phyloP scores from a whole-genome alignment of 23 red algal species.

The Gracilaria domingensis region DNA sequence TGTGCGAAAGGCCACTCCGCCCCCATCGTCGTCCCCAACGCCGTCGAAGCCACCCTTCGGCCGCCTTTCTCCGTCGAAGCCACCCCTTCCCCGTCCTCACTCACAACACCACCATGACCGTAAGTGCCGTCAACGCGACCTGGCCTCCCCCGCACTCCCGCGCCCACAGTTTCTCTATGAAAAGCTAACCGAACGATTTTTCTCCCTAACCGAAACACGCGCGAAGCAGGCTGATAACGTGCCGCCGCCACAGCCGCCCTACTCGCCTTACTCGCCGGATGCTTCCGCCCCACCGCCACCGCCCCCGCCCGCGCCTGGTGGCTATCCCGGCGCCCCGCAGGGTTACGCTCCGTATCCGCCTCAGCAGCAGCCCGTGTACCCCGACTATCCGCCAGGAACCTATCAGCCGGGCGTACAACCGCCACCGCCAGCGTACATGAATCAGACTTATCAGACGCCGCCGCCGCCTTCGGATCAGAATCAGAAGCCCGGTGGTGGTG shows the following conservation, averaged over 20 bases:
- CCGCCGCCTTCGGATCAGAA: conserved; percentile 17
- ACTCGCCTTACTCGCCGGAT: not conserved
- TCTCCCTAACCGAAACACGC: not conserved
- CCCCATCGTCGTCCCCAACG: no score
- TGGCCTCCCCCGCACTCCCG: not conserved
- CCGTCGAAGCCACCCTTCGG: not conserved
- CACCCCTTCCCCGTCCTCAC: not conserved
- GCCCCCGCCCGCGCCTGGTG: conserved; percentile 3
- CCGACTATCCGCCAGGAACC: not conserved
- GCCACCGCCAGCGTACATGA: conserved; percentile 28
- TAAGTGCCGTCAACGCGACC: not conserved
- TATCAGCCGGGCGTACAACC: conserved; percentile 19
- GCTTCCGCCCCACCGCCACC: not conserved
- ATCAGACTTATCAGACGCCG: not conserved
- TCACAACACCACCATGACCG: not conserved
- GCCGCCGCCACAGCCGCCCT: conserved; percentile 11
- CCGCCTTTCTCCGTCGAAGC: not conserved
- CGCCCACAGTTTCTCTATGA: not conserved
- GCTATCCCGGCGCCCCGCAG: not conserved
- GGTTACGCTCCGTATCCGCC: conserved; percentile 6
- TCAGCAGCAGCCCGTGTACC: not conserved
- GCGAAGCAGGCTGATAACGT: not conserved
- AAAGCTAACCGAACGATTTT: not conserved
- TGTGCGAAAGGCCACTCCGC: no score
- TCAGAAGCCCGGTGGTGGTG: not conserved